phyloP scores from a whole-genome alignment of 805 yeast species.

The Wickerhamomyces bovis region DNA sequence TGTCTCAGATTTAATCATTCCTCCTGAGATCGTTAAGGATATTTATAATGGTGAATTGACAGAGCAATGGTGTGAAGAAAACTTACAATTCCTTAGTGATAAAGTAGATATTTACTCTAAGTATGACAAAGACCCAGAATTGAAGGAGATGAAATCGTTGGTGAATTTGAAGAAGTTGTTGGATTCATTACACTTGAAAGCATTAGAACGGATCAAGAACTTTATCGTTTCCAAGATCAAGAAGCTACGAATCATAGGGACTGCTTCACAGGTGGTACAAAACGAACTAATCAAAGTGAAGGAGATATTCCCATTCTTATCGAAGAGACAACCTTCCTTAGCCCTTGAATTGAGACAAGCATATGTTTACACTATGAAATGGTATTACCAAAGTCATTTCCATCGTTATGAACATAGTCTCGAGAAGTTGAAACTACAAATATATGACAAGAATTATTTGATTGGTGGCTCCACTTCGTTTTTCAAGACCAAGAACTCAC shows the following conservation, averaged over 20 bases:
- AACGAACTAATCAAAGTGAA: constrained; percentile 54
- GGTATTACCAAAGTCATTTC: constrained; percentile 85
- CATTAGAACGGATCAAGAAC: constrained; percentile 72
- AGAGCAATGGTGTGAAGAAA: constrained; percentile 62
- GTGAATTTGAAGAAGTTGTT: constrained; percentile 28
- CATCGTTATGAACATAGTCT: constrained; percentile 69
- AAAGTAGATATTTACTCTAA: constrained; percentile 49
- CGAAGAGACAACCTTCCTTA: constrained; percentile 47
- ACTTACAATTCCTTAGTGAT: constrained; percentile 50
- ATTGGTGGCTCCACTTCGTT: constrained; percentile 36
- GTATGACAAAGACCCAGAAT: constrained; percentile 24
- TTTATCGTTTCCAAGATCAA: constrained; percentile 61
- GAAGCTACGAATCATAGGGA: constrained; percentile 50
- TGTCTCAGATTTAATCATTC: constrained; percentile 68
- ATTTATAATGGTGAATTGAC: constrained; percentile 53
- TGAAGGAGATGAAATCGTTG: constrained; percentile 15
- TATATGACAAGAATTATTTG: constrained; percentile 49
- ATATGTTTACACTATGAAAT: constrained; percentile 79
- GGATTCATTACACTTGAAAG: constrained; percentile 50
- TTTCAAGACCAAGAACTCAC: constrained; percentile 9
- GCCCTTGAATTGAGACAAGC: constrained; percentile 75
- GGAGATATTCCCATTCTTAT: constrained; percentile 55
- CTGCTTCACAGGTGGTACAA: constrained; percentile 75
- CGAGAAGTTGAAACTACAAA: constrained; percentile 51
- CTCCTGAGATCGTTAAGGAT: constrained; percentile 61